Evolutionary conservation across 208 protist species (phyloP), one percentile per base, ranked within the genome.

Genomic region (Trypanosoma melophagium): DNA sequence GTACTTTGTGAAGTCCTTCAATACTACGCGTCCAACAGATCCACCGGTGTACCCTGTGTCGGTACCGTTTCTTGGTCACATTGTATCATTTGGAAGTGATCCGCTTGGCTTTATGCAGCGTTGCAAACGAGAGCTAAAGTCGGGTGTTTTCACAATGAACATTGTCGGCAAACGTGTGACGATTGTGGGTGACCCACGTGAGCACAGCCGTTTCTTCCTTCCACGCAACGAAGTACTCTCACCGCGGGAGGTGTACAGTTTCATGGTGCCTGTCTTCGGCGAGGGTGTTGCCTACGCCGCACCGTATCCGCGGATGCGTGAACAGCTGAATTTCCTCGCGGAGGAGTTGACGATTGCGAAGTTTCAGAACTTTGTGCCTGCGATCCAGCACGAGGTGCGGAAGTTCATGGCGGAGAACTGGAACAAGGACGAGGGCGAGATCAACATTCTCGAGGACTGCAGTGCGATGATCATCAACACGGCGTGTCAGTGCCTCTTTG

Each of bases 401-500:
- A 89, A 86, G 74, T 94, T 92, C 64, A 86, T 90, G 77, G 60
- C 60, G 21, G 69, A 66, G 17, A 87, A 89, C 75, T 95, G 89
- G 89, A 81, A 84, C 69, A 84, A 85, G 60, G 80, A 89, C n/a
- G 71, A 84, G 61, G 90, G 87, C 10, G 77, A 79, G 65, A 89
- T 94, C 50, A 94, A 97, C 69, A 74, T 97, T 42, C 66, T 86
- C 28, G 80, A 94, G 69, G 89, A 91, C 67, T 90, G 93, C 76
- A 79, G 85, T 31, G 87, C 89, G 31, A 94, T 97, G 83, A 98
- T 96, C 64, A 98, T 97, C 74, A 93, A 96, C 69, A 98, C 94
- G 38, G 90, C 94, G 24, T 93, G 87, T 69, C 80, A 94, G 59
- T 96, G 89, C 66, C 86, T 98, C 21, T 92, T 96, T 69, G 94